Percentiles rank a stretch among this genome's conserved stretches.
Evolutionary conservation across 805 yeast species (phyloP).

Genomic region (Candida germanica): DNA sequence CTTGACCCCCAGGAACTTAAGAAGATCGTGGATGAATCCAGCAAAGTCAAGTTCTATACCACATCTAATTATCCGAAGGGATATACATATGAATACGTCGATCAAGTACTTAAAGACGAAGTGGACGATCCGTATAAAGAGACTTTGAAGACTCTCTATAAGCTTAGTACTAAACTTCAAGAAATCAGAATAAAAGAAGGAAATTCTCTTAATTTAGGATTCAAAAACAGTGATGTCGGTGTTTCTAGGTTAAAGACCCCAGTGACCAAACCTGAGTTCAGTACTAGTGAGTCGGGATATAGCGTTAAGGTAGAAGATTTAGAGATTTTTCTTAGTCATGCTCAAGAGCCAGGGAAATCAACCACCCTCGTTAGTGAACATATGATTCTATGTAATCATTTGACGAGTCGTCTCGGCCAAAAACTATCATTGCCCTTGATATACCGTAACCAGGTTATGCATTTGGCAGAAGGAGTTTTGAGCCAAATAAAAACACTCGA

Average conservation of each 20-base stretch:
- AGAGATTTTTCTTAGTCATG: slow-evolving; percentile 13
- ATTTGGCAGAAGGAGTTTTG: slow-evolving; percentile 19
- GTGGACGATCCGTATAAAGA: slow-evolving; percentile 19
- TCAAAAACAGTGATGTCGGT: slow-evolving; percentile 1
- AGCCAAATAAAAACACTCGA: slow-evolving; percentile 23
- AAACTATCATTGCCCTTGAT: slow-evolving; percentile 50
- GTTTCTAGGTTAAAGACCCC: background rate
- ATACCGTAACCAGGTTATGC: slow-evolving; percentile 38
- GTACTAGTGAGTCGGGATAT: slow-evolving; percentile 14
- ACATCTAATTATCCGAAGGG: slow-evolving; percentile 31
- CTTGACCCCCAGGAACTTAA: slow-evolving; percentile 11
- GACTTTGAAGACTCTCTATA: slow-evolving; percentile 26
- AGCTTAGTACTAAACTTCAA: slow-evolving; percentile 24
- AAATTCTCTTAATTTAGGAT: slow-evolving; percentile 14
- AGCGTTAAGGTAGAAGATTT: slow-evolving; percentile 15
- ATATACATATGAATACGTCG: slow-evolving; percentile 64
- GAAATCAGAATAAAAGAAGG: slow-evolving; percentile 18
- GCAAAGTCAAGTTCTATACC: slow-evolving; percentile 21
- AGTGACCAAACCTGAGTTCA: background rate
- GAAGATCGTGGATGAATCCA: slow-evolving; percentile 16
- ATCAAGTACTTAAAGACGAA: slow-evolving; percentile 27
- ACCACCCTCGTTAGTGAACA: slow-evolving; percentile 72
- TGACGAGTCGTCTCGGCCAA: slow-evolving; percentile 49
- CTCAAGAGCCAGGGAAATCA: slow-evolving; percentile 39
- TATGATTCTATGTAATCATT: slow-evolving; percentile 77